These are phyloP conservation scores for Blechomonas ayalai DNA, from an alignment of 208 protist species.

Conservation along the genomic window DNA sequence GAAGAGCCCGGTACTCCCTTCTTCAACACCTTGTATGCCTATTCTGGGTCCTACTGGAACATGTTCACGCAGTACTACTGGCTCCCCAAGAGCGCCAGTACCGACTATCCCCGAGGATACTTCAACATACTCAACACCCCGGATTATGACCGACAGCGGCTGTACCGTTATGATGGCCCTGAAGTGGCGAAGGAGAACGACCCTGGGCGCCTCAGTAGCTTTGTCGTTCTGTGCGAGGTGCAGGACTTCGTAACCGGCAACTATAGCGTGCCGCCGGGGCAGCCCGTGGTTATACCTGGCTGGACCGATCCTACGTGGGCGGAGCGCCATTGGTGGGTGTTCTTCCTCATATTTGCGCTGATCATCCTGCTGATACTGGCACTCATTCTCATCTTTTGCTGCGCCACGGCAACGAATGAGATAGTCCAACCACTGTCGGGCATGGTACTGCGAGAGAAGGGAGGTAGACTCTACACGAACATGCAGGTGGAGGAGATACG, in stretches of 20 bases:
- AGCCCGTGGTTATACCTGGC: slow-evolving; percentile 28
- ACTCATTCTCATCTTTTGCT: slow-evolving; percentile 35
- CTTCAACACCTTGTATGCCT: background rate
- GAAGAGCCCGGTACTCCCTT: slow-evolving; percentile 33
- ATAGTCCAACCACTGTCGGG: no score
- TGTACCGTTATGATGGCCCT: slow-evolving; percentile 15
- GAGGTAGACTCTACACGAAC: no score
- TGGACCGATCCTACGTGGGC: slow-evolving; percentile 49
- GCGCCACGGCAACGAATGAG: no score
- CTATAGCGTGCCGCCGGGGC: slow-evolving; percentile 5
- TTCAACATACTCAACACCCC: slow-evolving; percentile 8
- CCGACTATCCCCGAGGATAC: slow-evolving; percentile 6
- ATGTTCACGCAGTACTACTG: slow-evolving; percentile 20
- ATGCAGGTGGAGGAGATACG: no score
- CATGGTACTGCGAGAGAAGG: no score
- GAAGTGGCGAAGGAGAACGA: slow-evolving; percentile 10
- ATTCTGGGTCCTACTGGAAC: slow-evolving; percentile 6
- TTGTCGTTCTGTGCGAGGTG: slow-evolving; percentile 24
- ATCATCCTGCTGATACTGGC: slow-evolving; percentile 19
- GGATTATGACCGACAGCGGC: no score
- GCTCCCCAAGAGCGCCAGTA: slow-evolving; percentile 5
- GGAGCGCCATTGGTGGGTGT: slow-evolving; percentile 43
- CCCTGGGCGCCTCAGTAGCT: slow-evolving; percentile 13
- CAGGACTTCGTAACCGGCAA: slow-evolving; percentile 15
- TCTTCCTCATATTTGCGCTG: slow-evolving; percentile 26